phyloP scores from a whole-genome alignment of 164 flowering plant species.

The Tetrastigma voinierianum region DNA sequence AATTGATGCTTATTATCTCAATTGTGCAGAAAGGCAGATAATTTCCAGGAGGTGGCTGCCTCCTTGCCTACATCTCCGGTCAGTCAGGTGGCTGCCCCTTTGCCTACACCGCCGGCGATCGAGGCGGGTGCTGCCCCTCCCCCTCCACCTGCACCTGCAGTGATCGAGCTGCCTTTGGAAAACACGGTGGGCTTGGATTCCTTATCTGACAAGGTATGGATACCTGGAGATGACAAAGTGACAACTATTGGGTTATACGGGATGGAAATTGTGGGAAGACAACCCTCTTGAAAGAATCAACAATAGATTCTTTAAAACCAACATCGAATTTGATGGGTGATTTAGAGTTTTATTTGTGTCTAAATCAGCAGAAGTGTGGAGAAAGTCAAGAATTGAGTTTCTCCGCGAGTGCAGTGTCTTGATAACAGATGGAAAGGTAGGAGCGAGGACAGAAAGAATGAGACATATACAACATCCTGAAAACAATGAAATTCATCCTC shows the following conservation, averaged over 20 bases:
- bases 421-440: neutral
- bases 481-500: neutral
- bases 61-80: too few relatives aligned
- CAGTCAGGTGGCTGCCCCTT: too few relatives aligned
- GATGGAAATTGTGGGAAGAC: neutral
- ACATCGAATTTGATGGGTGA: neutral
- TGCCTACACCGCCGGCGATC: neutral
- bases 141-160: neutral
- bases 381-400: neutral
- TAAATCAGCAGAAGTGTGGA: neutral
- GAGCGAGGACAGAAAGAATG: neutral
- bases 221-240: neutral
- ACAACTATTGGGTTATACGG: neutral
- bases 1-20: neutral
- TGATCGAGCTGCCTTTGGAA: neutral
- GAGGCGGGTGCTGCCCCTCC: too few relatives aligned
- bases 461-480: neutral
- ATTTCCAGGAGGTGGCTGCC: neutral
- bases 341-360: neutral
- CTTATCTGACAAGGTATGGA: neutral
- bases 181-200: neutral
- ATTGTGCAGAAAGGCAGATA: neutral
- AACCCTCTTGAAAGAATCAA: neutral
- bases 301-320: neutral
- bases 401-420: neutral